Evolutionary conservation across 306 rosid species (phyloP), one percentile per base, ranked within the genome.

Genomic region (Morella rubra): DNA sequence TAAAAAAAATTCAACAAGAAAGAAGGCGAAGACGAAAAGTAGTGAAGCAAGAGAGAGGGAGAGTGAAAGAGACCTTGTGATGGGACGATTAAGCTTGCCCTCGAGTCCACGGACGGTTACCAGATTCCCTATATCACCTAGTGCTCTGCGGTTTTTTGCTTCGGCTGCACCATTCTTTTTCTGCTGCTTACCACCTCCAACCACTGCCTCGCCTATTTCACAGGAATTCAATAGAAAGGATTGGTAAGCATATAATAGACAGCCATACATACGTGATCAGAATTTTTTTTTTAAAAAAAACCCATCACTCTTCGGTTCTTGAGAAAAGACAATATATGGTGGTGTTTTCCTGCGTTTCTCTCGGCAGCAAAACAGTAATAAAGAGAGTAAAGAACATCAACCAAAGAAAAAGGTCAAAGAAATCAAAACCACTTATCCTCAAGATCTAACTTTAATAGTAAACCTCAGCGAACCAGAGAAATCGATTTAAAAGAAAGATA

Each of bases 41-140:
- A 7, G 32, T 6, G 44, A 0, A 59, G 1, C 71, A 22, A 22
- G 16, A 19, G 3, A 45, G 5, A 68, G 7, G 37, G 16, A 54
- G 59, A 58, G 52, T 14, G 37, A 32, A 18, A 82, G 27, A 60
- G 24, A 91, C 96, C 96, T 91, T 19, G 98, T 93, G 45, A 93
- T 87, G 10, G 98, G 98, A 8, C 98, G 98, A 87, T 90, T 82
- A 0, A 89, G 89, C 75, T 93, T 93, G 56, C 73, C 82, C 5
- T 91, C 97, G 47, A 77, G 40, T 22, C 89, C 96, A 73, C 76
- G 79, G 15, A 50, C 69, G 11, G 82, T 74, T 65, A 73, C 96
- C 73, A 87, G 49, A 62, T 91, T 93, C 27, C 98, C 98, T 53
- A 93, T 93, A 77, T 93, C 98, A 8, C 91, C 93, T 3, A 93